Evolutionary conservation across 345 rosid species (phyloP), one percentile per base, ranked within the genome.

Genomic region (Mercurialis annua): DNA sequence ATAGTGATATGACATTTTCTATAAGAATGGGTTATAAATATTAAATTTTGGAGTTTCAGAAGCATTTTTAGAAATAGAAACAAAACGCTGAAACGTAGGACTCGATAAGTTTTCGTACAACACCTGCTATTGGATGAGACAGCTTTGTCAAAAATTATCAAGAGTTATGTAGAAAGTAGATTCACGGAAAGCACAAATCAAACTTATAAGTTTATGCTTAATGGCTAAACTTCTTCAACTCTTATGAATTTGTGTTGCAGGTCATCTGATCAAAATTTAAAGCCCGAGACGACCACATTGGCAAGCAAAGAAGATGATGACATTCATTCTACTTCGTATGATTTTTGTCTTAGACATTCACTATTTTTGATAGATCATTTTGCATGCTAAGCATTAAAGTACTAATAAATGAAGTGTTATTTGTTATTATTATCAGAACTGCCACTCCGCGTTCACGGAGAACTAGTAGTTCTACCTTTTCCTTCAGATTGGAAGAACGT

Each of bases 251-350:
- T n/a, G n/a, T n/a, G n/a, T 70, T 81, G 71, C 86, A 92, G 98
- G 73, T 76, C 76, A 69, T 71, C 56, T 36, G 86, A 87, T 53
- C 71, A 75, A 64, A 80, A 68, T 69, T 71, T 82, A 61, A 84
- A 85, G 76, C 72, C 85, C 2, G 51, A 67, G 21, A 68, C 77
- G 65, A 65, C 73, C 52, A 71, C 82, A 71, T 36, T 65, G 44
- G 62, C 73, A 70, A 71, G 67, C 79, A 88, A 86, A 74, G 97
- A 90, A 63, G 95, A 90, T 43, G 97, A 90, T 17, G 98, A 90
- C 76, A 69, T 86, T 2, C 90, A 71, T 73, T 93, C 98, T 23
- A 84, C 96, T 56, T 90, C 92, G 96, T 93, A 93, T 43, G 75
- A 33, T 31, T 67, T 81, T 73, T 68, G 55, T 49, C 73, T 71